Base-by-base conservation (phyloP, 345 rosid species). In the Murraya paniculata region DNA sequence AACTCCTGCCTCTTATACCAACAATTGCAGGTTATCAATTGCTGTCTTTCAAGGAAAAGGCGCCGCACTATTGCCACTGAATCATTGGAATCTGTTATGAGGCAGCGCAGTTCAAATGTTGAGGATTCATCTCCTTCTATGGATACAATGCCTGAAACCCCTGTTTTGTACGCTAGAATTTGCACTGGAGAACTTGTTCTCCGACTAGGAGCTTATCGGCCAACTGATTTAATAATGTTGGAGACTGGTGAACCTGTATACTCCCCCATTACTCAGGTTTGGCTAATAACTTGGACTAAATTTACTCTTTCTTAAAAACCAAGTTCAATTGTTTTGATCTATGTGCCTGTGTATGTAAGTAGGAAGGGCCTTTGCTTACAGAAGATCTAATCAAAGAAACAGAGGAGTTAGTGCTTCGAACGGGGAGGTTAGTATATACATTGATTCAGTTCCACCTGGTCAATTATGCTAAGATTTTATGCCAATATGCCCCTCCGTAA, bases 301-400 rank as follows among this genome's bases (percentile, higher is more conserved):
- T 56, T 82, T 68, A 50, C 25, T 39, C 10, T 24, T 28, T 60
- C 68, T 67, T 70, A 72, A 64, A 64, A 45, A 33, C 48, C 30
- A 25, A 55, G 31, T 45, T 64, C 24, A 60, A 41, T 78, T 81
- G 18, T 67, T 75, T 55, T 72, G 33, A 82, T 76, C 72, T 73
- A 35, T 50, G 45, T 56, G 70, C 74, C 71, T 81, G 19, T 76
- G 76, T 77, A 50, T 74, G 64, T 60, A n/a, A 82, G 75, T 81
- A 96, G 99, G 99, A 96, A 84, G 96, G 91, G 66, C 97, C 98
- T 39, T 82, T 96, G 82, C 94, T 96, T 78, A 91, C 99, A 1
- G 99, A 96, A 84, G 99, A 96, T 86, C 92, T 94, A 83, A 94
- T 94, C 33, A 90, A 77, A 87, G 99, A 96, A 90, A 94, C 93